A percentile compares a stretch with the other conserved stretches of the same genome.
Conservation (phyloP, 805 yeast species). For the Millerago galiae region DNA sequence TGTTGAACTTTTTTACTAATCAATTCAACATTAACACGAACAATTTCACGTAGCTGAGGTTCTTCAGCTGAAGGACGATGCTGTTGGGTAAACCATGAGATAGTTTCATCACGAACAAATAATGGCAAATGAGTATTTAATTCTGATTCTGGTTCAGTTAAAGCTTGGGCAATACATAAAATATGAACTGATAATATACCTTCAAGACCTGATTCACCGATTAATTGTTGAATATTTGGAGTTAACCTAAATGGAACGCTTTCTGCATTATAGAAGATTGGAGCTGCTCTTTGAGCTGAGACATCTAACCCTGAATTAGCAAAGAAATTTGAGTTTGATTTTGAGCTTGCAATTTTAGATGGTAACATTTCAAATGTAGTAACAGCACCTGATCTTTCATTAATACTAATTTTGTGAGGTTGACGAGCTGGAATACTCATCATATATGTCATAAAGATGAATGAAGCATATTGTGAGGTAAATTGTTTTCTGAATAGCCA, state of each 20-base stretch:
- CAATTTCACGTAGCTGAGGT: slow-evolving; percentile 79
- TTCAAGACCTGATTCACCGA: slow-evolving; percentile 91
- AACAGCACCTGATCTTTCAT: slow-evolving; percentile 76
- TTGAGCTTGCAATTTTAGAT: slow-evolving; percentile 56
- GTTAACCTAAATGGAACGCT: slow-evolving; percentile 95
- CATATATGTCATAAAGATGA: slow-evolving; percentile 88
- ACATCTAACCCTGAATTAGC: slow-evolving; percentile 31
- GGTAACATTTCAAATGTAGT: slow-evolving; percentile 97
- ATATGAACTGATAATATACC: slow-evolving; percentile 84
- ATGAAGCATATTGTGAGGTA: slow-evolving; percentile 89
- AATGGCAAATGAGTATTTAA: slow-evolving; percentile 86
- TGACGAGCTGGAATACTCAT: slow-evolving; percentile 89
- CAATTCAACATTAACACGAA: slow-evolving; percentile 78
- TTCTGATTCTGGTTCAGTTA: slow-evolving; percentile 88
- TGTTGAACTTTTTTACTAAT: slow-evolving; percentile 75
- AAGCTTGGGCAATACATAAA: slow-evolving; percentile 78
- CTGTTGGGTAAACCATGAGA: slow-evolving; percentile 87
- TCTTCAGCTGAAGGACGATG: slow-evolving; percentile 82
- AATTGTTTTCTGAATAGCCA: slow-evolving; percentile 97
- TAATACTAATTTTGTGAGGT: slow-evolving; percentile 87
- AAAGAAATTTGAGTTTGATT: slow-evolving; percentile 31
- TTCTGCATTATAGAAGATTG: slow-evolving; percentile 85
- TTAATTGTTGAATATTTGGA: slow-evolving; percentile 88
- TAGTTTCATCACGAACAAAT: slow-evolving; percentile 92
- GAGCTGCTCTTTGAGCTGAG: slow-evolving; percentile 36